Evolutionary conservation across 2,329 filamentous ascomycete species (phyloP).

Genomic region (Myriosclerotinia duriaeana): DNA sequence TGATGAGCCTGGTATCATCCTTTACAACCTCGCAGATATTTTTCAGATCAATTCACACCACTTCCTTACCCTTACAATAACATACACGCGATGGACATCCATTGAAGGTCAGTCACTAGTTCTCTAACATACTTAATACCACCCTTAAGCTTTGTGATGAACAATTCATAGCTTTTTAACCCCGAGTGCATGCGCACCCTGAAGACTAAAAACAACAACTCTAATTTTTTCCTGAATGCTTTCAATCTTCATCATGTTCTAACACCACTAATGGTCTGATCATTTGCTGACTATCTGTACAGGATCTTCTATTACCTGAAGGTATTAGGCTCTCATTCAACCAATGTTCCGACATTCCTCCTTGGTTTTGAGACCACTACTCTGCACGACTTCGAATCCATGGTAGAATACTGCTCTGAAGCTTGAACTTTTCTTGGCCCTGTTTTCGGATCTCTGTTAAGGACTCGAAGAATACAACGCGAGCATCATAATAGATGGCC

Average conservation of each 20-base stretch:
- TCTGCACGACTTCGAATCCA: not conserved
- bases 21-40: not conserved
- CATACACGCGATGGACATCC: not conserved
- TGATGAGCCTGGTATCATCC: not conserved
- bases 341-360: not conserved
- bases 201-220: constrained; percentile 45
- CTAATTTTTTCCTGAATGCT: constrained; percentile 46
- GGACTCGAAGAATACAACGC: not conserved
- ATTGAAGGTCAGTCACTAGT: constrained; percentile 33
- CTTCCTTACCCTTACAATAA: not conserved
- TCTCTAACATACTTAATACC: constrained; percentile 19
- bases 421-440: not conserved
- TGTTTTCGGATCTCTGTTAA: not conserved
- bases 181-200: constrained; percentile 41
- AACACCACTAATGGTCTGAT: constrained; percentile 38
- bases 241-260: constrained; percentile 45
- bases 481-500: too few relatives aligned
- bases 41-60: not conserved
- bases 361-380: not conserved
- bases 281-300: constrained; percentile 54
- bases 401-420: not conserved
- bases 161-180: constrained; percentile 44
- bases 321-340: not conserved
- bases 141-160: constrained; percentile 40
- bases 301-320: constrained; percentile 41